Evolutionary conservation across 2,329 filamentous ascomycete species (phyloP), one percentile per base, ranked within the genome.

Genomic region (Leptoxyphium fumago): DNA sequence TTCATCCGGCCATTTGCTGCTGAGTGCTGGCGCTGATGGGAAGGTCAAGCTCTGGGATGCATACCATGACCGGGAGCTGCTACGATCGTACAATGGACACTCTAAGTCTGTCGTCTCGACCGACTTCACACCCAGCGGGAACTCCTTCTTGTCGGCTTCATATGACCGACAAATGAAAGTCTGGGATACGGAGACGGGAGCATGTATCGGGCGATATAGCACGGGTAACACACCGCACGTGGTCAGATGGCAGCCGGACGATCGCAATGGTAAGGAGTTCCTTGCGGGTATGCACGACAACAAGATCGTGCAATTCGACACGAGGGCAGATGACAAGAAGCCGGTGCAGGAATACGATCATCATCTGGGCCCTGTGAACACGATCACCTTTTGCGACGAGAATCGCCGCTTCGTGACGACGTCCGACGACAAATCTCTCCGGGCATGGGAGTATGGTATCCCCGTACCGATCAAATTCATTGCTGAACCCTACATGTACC

Each of bases 381-480:
- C 91, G 9, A 85, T 98, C 52, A 91, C 85, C 4, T 98, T 96
- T 64, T 86, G 93, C 52, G 91, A 98, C 61, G 80, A 93, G 46
- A 86, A 88, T 63, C 80, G 89, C 30, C 83, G 93, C 36, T 98
- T 98, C 72, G 91, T 98, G 70, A 94, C 89, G 21, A 98, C 93
- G 1, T 94, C 86, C 0, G 91, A 98, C 69, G 91, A 98, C 69
- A 94, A 95, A 64, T 89, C 83, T 7, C 74, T 98, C 18, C 82
- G 91, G 48, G 89, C 89, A 1, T 98, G 93, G 93, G 93, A 98
- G 66, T 96, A 94, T 69, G 86, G 88, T 55, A 96, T 98, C 54
- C 91, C 91, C 1, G 91, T 98, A 0, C 91, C 91, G 0, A 96
- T 98, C 72, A 96, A 95, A 62, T 93, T 93, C 68, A 93, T 94